Evolutionary conservation across 176 grass and related monocot genomes (phyloP), one percentile per base, ranked within the genome.

Genomic region (Phyllostachys edulis): DNA sequence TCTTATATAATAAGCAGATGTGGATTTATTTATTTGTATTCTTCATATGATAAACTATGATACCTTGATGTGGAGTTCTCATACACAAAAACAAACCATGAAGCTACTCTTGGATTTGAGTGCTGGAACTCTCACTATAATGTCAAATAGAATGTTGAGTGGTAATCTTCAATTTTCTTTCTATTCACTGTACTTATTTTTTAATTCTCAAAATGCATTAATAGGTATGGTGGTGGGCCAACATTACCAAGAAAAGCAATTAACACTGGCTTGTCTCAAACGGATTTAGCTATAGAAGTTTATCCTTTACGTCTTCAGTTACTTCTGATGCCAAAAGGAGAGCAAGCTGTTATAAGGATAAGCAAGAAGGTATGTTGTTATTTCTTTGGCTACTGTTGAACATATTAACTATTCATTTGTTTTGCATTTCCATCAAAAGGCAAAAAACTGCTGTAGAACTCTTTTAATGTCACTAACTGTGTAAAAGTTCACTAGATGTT

Each of bases 241-340:
- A 81, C 80, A 80, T 82, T 99, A 82, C 93, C 91, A 81, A 90
- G 97, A 89, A 99, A 91, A 80, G 93, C 97, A 76, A 99, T 99
- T 80, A 92, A 99, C 29, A 94, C 83, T 87, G 97, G 97, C 63
- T 87, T 99, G 41, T 99, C 97, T 89, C 93, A 96, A 89, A 89
- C 82, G 81, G 97, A 99, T 89, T 89, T 99, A 81, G 88, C 93
- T 40, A 96, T 99, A 83, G 97, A 99, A 99, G 97, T 99, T 81
- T 99, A 99, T 87, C 97, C 97, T 80, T 71, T 99, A 71, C 93
- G 97, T 15, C 91, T 99, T 46, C 97, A 94, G 78, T 92, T 99
- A 79, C 82, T 92, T 89, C 86, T 99, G 64, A 90, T 89, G 78
- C 86, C 90, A 72, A 94, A 94, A 94, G 91, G 78, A 71, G 97